Evolutionary conservation across 1,284 basidiomycete genomes (phyloP), one percentile per base, ranked within the genome.

Genomic region (Lentinula novae-zelandiae): DNA sequence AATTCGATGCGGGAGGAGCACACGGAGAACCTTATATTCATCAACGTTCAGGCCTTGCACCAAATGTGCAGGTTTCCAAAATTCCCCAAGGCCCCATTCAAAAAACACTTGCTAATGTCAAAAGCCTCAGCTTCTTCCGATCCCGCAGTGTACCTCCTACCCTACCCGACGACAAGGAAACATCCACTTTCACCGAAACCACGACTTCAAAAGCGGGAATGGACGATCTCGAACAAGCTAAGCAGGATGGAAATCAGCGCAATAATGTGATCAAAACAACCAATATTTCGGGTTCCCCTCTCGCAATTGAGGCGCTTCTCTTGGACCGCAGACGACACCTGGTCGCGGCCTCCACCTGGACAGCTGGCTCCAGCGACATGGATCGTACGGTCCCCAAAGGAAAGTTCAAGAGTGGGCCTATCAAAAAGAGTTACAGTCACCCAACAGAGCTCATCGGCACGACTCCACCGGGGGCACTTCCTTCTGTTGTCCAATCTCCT

Each of bases 1-100:
- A 95, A 74, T 93, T 92, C 66, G 90, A 92, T 67, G 76, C 80
- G 4, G 83, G 89, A 71, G 88, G 87, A 46, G 83, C 83, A 20
- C 82, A 83, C 64, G 83, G 85, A 22, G 84, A 85, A 51, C 83
- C 82, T 49, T 83, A 36, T 57, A 12, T 9, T 5, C 6, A 46
- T 46, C 17, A 46, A 17, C 6, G n/a, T n/a, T 17, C 71, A 46
- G 44, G 13, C 8, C 44, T 9, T 58, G 27, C 27, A 27, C 27
- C 27, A 27, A 27, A 27, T 27, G 27, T 27, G 27, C 27, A 27
- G 27, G 27, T 27, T 27, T 27, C 3, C 27, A 27, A 27, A 27
- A 27, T 27, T 27, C 27, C 27, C 3, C 27, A 27, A 27, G 27
- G 27, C 3, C 27, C 27, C 27, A 27, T 27, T 27, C 27, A 27